Percentiles rank a stretch among this genome's conserved stretches.
These are phyloP conservation scores for Wickerhamomyces alni DNA, from an alignment of 805 yeast species.

Conservation along the genomic window DNA sequence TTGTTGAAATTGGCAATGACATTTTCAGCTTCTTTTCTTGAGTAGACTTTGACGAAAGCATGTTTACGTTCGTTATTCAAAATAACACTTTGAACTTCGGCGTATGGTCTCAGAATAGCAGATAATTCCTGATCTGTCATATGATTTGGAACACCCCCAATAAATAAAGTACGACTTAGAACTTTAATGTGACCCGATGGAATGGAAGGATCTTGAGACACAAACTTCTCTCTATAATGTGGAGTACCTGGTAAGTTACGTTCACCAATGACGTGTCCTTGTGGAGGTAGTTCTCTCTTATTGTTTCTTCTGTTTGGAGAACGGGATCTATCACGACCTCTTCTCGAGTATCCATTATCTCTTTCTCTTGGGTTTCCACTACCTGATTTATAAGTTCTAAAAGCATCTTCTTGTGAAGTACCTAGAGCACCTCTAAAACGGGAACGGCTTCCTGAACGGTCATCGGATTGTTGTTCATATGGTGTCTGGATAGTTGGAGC, in stretches of 20 bases:
- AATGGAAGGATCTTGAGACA: constrained; percentile 61
- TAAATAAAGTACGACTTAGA: constrained; percentile 81
- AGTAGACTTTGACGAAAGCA: constrained; percentile 92
- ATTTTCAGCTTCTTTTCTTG: constrained; percentile 85
- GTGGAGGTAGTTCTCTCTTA: constrained; percentile 16
- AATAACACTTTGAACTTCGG: constrained; percentile 88
- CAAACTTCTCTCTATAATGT: constrained; percentile 70
- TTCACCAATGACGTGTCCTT: constrained; percentile 44
- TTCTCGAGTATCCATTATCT: constrained; percentile 12
- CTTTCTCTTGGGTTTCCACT: constrained; percentile 12
- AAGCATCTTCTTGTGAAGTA: constrained; percentile 23
- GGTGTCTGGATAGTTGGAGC: not conserved
- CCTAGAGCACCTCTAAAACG: constrained; percentile 9
- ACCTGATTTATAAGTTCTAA: constrained; percentile 19
- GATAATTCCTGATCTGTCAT: constrained; percentile 76
- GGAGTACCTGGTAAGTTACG: constrained; percentile 64
- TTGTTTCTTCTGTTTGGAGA: constrained; percentile 21
- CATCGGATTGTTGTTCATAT: not conserved
- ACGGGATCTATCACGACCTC: constrained; percentile 22
- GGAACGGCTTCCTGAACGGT: constrained; percentile 3
- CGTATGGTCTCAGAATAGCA: constrained; percentile 70
- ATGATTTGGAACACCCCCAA: constrained; percentile 85
- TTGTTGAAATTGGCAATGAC: constrained; percentile 69
- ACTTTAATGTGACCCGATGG: constrained; percentile 82
- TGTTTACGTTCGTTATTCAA: constrained; percentile 86